Evolutionary conservation across 345 rosid genomes (phyloP).

Genomic region (Sisymbrium irio): DNA sequence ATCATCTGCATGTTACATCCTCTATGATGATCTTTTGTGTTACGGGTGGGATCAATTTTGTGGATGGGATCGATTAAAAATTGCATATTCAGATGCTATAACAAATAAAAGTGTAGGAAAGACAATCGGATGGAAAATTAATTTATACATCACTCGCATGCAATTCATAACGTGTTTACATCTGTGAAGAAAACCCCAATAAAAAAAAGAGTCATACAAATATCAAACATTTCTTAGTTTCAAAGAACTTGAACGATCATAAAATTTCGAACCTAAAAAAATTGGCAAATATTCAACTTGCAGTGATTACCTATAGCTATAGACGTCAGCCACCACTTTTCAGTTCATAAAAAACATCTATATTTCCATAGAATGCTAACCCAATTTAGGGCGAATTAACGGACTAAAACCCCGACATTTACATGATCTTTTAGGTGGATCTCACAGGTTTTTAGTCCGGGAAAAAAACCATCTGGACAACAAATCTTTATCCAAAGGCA

Average conservation of each 20-base stretch:
- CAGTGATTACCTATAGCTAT: constrained; percentile 1
- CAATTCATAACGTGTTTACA: constrained; percentile 19
- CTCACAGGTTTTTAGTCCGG: constrained; percentile 29
- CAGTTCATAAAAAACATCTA: constrained; percentile 14
- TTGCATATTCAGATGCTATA: no score
- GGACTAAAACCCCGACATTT: constrained; percentile 28
- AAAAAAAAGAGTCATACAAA: constrained; percentile 16
- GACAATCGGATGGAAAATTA: no score
- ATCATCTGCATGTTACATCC: no score
- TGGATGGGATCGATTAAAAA: no score
- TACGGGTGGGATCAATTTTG: no score
- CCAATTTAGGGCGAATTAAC: constrained; percentile 20
- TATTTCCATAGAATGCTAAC: constrained; percentile 1
- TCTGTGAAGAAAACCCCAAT: constrained; percentile 5
- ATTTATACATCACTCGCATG: constrained; percentile 18
- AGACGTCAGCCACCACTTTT: constrained; percentile 24
- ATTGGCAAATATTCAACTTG: constrained; percentile 24
- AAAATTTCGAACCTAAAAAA: neutral
- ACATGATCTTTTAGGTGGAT: constrained; percentile 28
- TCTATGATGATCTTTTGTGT: no score
- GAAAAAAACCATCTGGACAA: constrained; percentile 29
- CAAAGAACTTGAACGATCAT: constrained; percentile 31
- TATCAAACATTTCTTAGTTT: constrained; percentile 33
- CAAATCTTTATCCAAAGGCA: constrained; percentile 32
- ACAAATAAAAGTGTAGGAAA: no score